Percentiles rank a stretch among this genome's conserved stretches.
These are phyloP conservation scores for Stylosanthes scabra DNA, from an alignment of 331 rosid species.

Conservation along the genomic window DNA sequence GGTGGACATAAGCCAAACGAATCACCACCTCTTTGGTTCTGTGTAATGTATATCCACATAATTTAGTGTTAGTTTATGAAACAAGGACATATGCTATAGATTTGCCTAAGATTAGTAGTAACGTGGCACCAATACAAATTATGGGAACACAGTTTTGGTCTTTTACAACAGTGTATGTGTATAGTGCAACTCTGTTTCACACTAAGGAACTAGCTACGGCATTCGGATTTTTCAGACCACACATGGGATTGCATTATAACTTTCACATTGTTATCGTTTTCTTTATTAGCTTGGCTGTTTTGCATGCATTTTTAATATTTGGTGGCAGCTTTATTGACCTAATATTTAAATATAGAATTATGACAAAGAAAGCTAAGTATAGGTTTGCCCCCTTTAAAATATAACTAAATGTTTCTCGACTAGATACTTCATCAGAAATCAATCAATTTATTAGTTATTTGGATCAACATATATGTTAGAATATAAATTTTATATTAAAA, in stretches of 20 bases:
- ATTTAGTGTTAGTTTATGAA: conserved; percentile 3
- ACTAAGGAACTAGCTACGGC: conserved; percentile 9
- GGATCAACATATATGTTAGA: no score
- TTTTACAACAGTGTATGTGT: background rate
- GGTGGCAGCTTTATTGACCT: conserved; percentile 56
- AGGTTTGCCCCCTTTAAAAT: background rate
- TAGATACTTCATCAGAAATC: no score
- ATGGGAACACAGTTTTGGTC: conserved; percentile 1
- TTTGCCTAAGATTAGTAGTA: conserved; percentile 42
- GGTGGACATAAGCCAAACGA: conserved; percentile 47
- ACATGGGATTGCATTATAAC: conserved; percentile 48
- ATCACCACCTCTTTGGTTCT: conserved; percentile 16
- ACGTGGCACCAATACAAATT: conserved; percentile 22
- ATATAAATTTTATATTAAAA: no score
- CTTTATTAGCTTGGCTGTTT: conserved; percentile 23
- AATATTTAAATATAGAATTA: conserved; percentile 30
- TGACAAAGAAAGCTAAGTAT: conserved; percentile 22
- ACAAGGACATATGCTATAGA: conserved; percentile 21
- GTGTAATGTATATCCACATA: background rate
- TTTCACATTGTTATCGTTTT: conserved; percentile 21
- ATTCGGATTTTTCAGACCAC: conserved; percentile 31
- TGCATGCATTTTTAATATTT: conserved; percentile 35
- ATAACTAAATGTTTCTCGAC: no score
- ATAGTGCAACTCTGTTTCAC: conserved; percentile 31
- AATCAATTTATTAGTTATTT: no score